A percentile compares a stretch with the other conserved stretches of the same genome.
Evolutionary conservation across 805 yeast genomes (phyloP).

Genomic region (Saccharomycopsis sp.): DNA sequence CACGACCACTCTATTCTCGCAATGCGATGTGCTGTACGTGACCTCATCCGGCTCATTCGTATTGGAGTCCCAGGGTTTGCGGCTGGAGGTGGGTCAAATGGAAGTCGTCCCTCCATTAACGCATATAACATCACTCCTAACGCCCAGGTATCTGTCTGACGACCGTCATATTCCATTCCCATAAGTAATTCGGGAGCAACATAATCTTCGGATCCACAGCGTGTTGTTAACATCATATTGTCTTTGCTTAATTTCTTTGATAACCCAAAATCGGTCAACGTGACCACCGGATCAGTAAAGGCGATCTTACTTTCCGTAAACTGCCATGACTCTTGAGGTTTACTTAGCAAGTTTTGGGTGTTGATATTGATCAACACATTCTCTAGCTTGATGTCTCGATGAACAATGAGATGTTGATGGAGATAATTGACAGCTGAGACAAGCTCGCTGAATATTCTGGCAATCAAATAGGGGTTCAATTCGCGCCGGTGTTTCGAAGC

Average conservation of each 20-base stretch:
- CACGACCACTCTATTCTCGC: slow-evolving; percentile 93
- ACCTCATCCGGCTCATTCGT: slow-evolving; percentile 35
- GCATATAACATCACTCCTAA: slow-evolving; percentile 87
- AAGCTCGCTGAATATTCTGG: slow-evolving; percentile 64
- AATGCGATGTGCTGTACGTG: slow-evolving; percentile 77
- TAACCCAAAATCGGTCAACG: slow-evolving; percentile 84
- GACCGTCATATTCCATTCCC: slow-evolving; percentile 89
- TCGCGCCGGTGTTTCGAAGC: slow-evolving; percentile 38
- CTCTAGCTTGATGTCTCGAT: slow-evolving; percentile 88
- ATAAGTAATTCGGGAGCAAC: slow-evolving; percentile 90
- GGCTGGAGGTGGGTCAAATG: slow-evolving; percentile 81
- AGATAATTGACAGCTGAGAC: slow-evolving; percentile 64
- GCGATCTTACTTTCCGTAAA: not conserved
- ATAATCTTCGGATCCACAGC: slow-evolving; percentile 96
- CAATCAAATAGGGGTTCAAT: slow-evolving; percentile 44
- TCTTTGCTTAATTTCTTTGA: slow-evolving; percentile 60
- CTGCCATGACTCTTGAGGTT: slow-evolving; percentile 28
- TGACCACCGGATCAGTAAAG: slow-evolving; percentile 37
- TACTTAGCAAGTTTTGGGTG: slow-evolving; percentile 21
- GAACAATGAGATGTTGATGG: slow-evolving; percentile 66
- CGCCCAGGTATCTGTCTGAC: slow-evolving; percentile 91
- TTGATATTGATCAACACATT: slow-evolving; percentile 48
- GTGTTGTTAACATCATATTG: slow-evolving; percentile 63
- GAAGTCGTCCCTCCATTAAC: slow-evolving; percentile 76
- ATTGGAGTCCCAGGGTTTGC: slow-evolving; percentile 30